Conservation (phyloP, 768 basidiomycete species). For the Scleroderma citrinum region DNA sequence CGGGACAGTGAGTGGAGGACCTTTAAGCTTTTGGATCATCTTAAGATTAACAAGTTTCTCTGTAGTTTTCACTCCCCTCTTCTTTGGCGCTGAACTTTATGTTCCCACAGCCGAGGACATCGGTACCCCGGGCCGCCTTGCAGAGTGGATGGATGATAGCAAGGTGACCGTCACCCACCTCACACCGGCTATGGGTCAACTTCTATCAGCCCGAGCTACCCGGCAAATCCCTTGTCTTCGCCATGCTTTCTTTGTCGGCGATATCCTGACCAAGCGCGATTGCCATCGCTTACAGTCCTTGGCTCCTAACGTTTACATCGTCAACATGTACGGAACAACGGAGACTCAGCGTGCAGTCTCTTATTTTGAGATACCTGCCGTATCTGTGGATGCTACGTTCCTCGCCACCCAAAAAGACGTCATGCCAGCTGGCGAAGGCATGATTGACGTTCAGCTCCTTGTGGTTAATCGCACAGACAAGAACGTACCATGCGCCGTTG, state of each 20-base stretch:
- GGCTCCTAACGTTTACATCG: conserved; percentile 86
- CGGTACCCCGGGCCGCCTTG: conserved; percentile 90
- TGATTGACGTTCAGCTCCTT: conserved; percentile 95
- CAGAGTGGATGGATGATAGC: conserved; percentile 96
- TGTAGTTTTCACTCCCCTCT: conserved; percentile 95
- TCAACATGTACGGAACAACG: conserved; percentile 99
- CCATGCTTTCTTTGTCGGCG: conserved; percentile 99
- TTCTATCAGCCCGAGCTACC: conserved; percentile 84
- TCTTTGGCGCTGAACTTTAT: conserved; percentile 92
- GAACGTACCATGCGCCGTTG: conserved; percentile 82
- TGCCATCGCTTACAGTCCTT: conserved; percentile 91
- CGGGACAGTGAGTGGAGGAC: conserved; percentile 78
- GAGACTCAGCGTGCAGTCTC: conserved; percentile 99
- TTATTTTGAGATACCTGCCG: conserved; percentile 88
- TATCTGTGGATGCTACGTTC: conserved; percentile 82
- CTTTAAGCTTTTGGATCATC: background rate
- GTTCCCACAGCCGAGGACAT: conserved; percentile 97
- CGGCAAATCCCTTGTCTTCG: conserved; percentile 77
- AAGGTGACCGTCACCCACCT: conserved; percentile 94
- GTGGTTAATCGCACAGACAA: conserved; percentile 90
- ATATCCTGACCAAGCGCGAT: conserved; percentile 96
- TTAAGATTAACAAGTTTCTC: conserved; percentile 3
- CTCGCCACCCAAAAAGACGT: conserved; percentile 92
- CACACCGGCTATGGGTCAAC: conserved; percentile 98
- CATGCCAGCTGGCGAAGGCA: conserved; percentile 95